Evolutionary conservation across 176 grass and related monocot species (phyloP), one percentile per base, ranked within the genome.

Genomic region (Leersia perrieri): DNA sequence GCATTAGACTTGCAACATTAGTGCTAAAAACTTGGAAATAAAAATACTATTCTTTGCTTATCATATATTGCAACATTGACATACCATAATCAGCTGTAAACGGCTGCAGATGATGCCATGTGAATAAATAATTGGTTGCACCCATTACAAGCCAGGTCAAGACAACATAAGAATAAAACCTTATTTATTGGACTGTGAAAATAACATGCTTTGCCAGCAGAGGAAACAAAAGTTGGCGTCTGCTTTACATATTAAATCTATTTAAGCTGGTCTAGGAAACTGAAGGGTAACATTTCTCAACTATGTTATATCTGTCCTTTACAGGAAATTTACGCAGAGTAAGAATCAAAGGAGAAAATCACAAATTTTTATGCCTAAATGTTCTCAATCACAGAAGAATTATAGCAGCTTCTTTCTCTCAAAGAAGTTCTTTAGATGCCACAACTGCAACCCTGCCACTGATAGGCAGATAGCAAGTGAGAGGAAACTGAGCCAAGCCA

Each of bases 391-490:
- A 44, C 39, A 28, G 2, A 80, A 79, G 45, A 58, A 86, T 78
- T 81, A 93, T 34, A 89, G 63, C 16, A 97, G 42, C 78, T 93
- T 97, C 86, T 93, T 91, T 78, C 86, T 93, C 86, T 97, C 86
- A 34, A 97, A 97, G 67, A 93, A 97, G 49, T 83, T 93, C 61
- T 93, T 97, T 47, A 97, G 70, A 75, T 97, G 64, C 94, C 94
- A 93, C 18, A 92, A 70, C 61, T 97, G 94, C 64, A 97, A 69
- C 36, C 90, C 88, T 5, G 87, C 86, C 44, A 97, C 94, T 29
- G 90, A 97, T 9, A 89, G 53, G 62, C 91, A 91, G 69, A 97
- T 83, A 67, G 61, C 44, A 3, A 97, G 83, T 65, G 94, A 97
- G 33, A 93, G 74, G 63, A 97, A 90, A 82, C 94, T 82, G 11